Conservation (phyloP, 768 basidiomycete genomes). For the Cystobasidium tubakii region DNA sequence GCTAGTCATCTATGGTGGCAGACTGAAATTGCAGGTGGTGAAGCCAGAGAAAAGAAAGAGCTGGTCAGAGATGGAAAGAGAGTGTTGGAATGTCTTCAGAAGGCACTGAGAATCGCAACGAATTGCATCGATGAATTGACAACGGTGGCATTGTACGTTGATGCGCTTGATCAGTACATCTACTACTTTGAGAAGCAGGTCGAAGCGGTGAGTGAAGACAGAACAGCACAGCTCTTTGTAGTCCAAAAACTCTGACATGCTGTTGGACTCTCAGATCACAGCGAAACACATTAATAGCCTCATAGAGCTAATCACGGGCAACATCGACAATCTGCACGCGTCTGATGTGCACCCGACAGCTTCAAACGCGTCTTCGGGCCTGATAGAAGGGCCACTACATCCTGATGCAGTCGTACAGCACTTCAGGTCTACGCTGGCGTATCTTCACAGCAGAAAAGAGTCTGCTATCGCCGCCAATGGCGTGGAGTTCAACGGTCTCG, state of each 20-base stretch:
- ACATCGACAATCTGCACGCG: constrained; percentile 82
- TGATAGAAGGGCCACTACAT: constrained; percentile 84
- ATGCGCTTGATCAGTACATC: constrained; percentile 89
- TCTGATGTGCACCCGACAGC: constrained; percentile 75
- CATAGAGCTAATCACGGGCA: constrained; percentile 88
- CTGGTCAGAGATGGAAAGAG: constrained; percentile 79
- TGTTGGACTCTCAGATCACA: constrained; percentile 60
- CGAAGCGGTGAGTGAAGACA: constrained; percentile 63
- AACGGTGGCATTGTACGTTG: constrained; percentile 90
- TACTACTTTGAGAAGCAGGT: constrained; percentile 93
- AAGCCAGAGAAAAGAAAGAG: constrained; percentile 53
- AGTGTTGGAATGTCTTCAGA: constrained; percentile 94
- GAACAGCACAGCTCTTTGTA: background rate
- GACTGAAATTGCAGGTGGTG: constrained; percentile 56
- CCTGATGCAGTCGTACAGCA: constrained; percentile 91
- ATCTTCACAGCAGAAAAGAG: constrained; percentile 41
- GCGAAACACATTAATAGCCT: constrained; percentile 94
- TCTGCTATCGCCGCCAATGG: background rate
- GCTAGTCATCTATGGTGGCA: constrained; percentile 99
- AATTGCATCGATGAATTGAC: constrained; percentile 95
- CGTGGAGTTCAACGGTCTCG: background rate
- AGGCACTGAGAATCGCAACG: constrained; percentile 89
- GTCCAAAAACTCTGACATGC: background rate
- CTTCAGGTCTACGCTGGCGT: constrained; percentile 79
- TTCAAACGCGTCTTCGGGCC: constrained; percentile 69